Evolutionary conservation across 164 flowering plant species (phyloP), one percentile per base, ranked within the genome.

Genomic region (Protea cynaroides): DNA sequence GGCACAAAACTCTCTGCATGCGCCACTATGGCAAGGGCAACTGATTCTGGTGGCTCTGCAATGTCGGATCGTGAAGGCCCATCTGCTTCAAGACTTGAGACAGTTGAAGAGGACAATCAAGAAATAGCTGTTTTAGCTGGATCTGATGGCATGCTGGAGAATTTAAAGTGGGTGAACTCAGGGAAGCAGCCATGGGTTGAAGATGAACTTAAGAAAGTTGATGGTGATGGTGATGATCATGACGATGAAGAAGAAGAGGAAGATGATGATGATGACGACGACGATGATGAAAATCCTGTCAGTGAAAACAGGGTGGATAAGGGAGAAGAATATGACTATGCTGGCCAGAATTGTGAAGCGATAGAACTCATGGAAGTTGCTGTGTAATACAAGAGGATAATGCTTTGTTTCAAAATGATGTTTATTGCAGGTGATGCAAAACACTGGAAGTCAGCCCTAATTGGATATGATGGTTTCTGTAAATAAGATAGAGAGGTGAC

Each of bases 1-100:
- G 84, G 80, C 18, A 40, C 74, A 9, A 85, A 89, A 74, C 65
- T 73, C 17, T 75, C 81, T 8, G 61, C 72, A 13, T 72, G 79
- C 62, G 74, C 85, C 17, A 68, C 65, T 36, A 22, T 62, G 43
- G 62, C 63, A 43, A 82, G 78, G 71, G 81, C 72, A 37, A 67
- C 70, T 36, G 79, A 73, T 19, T 69, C 73, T n/a, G 83, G 80
- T 49, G 73, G 64, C 37, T 66, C 73, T 49, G 71, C 72, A 43
- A 51, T 70, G 36, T 62, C 82, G 40, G 47, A 25, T 23, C 61
- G 57, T 22, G 78, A 76, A 58, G 71, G 60, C 52, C 78, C 66
- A 19, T 15, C 37, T 1, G 51, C 71, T 60, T 58, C 71, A 17
- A 72, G 72, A 56, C 79, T 51, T 34, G 65, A 69, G 67, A 56